Conservation (phyloP, 2,329 filamentous ascomycete species). For the Exophiala sideris region DNA sequence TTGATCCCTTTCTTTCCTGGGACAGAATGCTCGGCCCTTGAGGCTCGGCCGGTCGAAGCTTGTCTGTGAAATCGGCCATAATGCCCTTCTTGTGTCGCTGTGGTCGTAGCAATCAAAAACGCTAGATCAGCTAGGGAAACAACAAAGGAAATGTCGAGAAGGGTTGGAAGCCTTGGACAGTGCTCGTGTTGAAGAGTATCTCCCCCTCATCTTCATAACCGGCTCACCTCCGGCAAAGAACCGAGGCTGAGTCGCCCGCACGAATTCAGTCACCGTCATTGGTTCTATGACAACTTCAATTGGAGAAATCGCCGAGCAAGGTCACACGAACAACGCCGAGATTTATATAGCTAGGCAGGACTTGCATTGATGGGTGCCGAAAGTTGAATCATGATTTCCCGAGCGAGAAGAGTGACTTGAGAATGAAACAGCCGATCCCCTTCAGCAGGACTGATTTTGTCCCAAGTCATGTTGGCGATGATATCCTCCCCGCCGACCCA, state of each 20-base stretch:
- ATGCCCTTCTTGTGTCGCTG: conserved; percentile 34
- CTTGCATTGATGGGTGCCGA: neutral
- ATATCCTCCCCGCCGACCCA: conserved; percentile 34
- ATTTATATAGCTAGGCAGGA: neutral
- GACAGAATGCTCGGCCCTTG: conserved; percentile 47
- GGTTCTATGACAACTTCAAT: conserved; percentile 1
- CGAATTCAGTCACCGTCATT: conserved; percentile 13
- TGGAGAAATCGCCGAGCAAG: neutral
- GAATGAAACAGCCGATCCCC: conserved; percentile 13
- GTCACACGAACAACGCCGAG: no score
- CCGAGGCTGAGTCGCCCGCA: conserved; percentile 1
- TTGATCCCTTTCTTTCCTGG: conserved; percentile 45
- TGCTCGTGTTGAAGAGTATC: conserved; percentile 17
- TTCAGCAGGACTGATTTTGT: conserved; percentile 30
- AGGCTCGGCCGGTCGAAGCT: conserved; percentile 45
- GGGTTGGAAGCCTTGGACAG: neutral
- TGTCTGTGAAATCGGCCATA: conserved; percentile 48
- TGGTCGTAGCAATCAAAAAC: conserved; percentile 46
- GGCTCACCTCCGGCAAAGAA: conserved; percentile 31
- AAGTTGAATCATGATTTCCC: neutral
- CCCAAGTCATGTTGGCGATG: conserved; percentile 31
- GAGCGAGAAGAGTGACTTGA: neutral
- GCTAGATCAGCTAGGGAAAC: neutral
- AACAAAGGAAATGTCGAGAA: neutral
- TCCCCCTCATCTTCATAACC: conserved; percentile 35